Evolutionary conservation across 23 red algal species (phyloP).

Genomic region (Agarophyton chilense): DNA sequence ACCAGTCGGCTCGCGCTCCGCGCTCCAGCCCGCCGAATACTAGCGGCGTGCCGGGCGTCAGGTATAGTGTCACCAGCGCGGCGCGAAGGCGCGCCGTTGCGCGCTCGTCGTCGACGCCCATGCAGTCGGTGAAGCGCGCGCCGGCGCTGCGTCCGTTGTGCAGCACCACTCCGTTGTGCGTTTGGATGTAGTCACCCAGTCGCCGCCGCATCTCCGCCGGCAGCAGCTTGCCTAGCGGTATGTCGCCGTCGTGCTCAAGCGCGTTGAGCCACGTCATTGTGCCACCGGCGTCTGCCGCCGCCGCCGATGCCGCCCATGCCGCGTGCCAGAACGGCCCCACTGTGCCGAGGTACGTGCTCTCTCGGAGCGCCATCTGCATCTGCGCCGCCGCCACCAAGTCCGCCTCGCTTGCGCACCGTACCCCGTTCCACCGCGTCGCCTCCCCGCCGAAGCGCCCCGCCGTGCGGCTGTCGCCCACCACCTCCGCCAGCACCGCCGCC

Average conservation of each 20-base stretch:
- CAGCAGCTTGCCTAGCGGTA: slow-evolving; percentile 74
- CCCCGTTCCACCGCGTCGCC: slow-evolving; percentile 34
- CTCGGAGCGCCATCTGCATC: slow-evolving; percentile 88
- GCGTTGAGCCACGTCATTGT: slow-evolving; percentile 67
- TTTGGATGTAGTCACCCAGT: slow-evolving; percentile 65
- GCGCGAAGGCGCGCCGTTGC: slow-evolving; percentile 52
- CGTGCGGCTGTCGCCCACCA: slow-evolving; percentile 48
- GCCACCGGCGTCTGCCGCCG: neutral
- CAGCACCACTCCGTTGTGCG: slow-evolving; percentile 69
- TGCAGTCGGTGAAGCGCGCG: slow-evolving; percentile 66
- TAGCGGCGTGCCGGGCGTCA: slow-evolving; percentile 76
- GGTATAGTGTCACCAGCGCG: slow-evolving; percentile 80
- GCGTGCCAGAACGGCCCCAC: slow-evolving; percentile 82
- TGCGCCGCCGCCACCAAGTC: slow-evolving; percentile 79
- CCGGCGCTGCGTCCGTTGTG: slow-evolving; percentile 77
- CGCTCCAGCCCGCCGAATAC: slow-evolving; percentile 77
- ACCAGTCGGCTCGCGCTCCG: slow-evolving; percentile 40
- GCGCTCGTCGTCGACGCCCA: too few relatives aligned
- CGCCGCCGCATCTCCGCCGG: slow-evolving; percentile 55
- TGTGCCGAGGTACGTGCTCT: slow-evolving; percentile 82
- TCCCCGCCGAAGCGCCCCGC: slow-evolving; percentile 66
- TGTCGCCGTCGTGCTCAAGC: slow-evolving; percentile 93
- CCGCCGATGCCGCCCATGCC: slow-evolving; percentile 42
- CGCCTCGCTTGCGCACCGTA: slow-evolving; percentile 68
- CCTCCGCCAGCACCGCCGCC: slow-evolving; percentile 78